phyloP scores from a whole-genome alignment of 306 rosid genomes.

The Medicago truncatula region MtrunA17r5.0-ANR NC_053045.1:31278001-31278500 shows the following conservation, averaged over 20 bases:
- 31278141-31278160: slow-evolving; percentile 52
- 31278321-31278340: not conserved
- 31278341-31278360: no score
- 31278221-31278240: slow-evolving; percentile 43
- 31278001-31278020: slow-evolving; percentile 46
- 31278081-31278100: not conserved
- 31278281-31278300: not conserved
- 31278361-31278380: no score
- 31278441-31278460: no score
- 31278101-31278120: not conserved
- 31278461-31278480: no score
- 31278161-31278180: slow-evolving; percentile 1
- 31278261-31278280: not conserved
- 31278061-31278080: not conserved
- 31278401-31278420: no score
- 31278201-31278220: slow-evolving; percentile 56
- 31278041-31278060: slow-evolving; percentile 24
- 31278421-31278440: no score
- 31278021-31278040: slow-evolving; percentile 62
- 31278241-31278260: not conserved
- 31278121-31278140: not conserved
- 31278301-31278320: not conserved
- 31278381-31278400: no score
- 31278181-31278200: slow-evolving; percentile 51
- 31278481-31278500: no score